These are phyloP conservation scores for Terana coerulea DNA, from an alignment of 768 basidiomycete species.

Conservation along the genomic window DNA sequence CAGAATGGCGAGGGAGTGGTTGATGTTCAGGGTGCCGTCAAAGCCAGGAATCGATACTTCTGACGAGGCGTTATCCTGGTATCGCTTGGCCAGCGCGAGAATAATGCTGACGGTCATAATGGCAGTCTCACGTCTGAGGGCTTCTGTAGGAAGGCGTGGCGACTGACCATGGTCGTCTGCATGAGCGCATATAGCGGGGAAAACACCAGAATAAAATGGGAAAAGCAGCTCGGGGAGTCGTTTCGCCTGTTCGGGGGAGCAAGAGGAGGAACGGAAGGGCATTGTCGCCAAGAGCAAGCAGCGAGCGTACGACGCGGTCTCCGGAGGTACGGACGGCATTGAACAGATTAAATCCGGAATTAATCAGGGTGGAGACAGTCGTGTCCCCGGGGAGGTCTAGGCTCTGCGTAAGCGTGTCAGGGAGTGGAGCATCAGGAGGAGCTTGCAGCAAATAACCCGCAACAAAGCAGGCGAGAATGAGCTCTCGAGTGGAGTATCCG, in stretches of 20 bases:
- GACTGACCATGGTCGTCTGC: neutral
- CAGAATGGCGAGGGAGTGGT: slow-evolving; percentile 37
- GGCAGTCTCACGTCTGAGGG: slow-evolving; percentile 24
- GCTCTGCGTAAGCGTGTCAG: slow-evolving; percentile 20
- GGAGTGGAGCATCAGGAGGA: slow-evolving; percentile 19
- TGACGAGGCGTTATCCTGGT: slow-evolving; percentile 34
- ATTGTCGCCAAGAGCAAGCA: slow-evolving; percentile 33
- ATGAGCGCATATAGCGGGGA: slow-evolving; percentile 31
- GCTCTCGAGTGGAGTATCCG: slow-evolving; percentile 33
- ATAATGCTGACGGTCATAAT: slow-evolving; percentile 37
- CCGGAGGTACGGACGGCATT: slow-evolving; percentile 32
- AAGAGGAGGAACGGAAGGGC: slow-evolving; percentile 40
- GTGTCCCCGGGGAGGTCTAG: slow-evolving; percentile 21
- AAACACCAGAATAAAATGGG: slow-evolving; percentile 27
- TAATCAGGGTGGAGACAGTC: slow-evolving; percentile 23
- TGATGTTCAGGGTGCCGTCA: slow-evolving; percentile 27
- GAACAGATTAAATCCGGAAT: slow-evolving; percentile 35
- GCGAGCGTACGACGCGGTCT: slow-evolving; percentile 28
- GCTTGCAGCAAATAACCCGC: slow-evolving; percentile 30
- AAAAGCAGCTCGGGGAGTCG: slow-evolving; percentile 36
- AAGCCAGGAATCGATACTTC: slow-evolving; percentile 22
- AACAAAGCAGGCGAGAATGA: slow-evolving; percentile 36
- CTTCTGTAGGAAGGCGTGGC: slow-evolving; percentile 16
- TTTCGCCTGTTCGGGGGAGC: slow-evolving; percentile 35
- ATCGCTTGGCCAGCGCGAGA: slow-evolving; percentile 42